A percentile compares a stretch with the other conserved stretches of the same genome.
Evolutionary conservation across 139 green algal species (phyloP).

Genomic region (Nannochloris sp.): DNA sequence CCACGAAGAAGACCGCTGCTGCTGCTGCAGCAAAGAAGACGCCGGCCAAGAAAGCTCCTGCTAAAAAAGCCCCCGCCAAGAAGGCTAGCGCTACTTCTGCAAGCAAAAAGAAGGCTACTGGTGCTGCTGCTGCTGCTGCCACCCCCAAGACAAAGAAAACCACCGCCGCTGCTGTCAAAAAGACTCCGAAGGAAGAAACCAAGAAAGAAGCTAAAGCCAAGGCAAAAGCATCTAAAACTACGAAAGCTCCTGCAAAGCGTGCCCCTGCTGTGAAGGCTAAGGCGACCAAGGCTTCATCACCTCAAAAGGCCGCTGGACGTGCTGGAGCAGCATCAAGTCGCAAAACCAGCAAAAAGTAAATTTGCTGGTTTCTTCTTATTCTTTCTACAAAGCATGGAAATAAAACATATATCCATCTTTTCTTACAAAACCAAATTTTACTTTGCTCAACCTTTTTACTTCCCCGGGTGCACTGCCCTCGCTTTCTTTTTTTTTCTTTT

Average conservation of each 20-base stretch:
- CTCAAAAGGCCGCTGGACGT: not conserved
- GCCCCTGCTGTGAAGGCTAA: not conserved
- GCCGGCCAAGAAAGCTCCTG: conserved; percentile 3
- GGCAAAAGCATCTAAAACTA: not conserved
- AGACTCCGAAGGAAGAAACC: not conserved
- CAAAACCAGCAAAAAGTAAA: not conserved
- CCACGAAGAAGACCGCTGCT: not conserved
- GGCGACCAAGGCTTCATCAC: not conserved
- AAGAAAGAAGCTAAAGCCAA: not conserved
- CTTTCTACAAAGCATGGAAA: not conserved
- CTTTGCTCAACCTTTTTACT: not conserved
- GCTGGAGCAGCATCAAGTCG: not conserved
- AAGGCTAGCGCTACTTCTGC: not conserved
- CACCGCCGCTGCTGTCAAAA: not conserved
- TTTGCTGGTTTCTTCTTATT: not conserved
- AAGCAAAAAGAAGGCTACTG: not conserved
- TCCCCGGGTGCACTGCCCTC: not conserved
- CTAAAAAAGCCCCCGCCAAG: conserved; percentile 2
- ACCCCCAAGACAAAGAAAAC: no score
- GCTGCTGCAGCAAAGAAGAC: not conserved
- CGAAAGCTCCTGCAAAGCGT: not conserved
- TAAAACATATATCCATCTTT: not conserved
- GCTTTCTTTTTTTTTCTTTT: not conserved
- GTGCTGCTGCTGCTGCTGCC: no score
- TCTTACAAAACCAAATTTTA: not conserved